phyloP scores from a whole-genome alignment of 805 yeast species.

The Nakazawaea ambrosiae region DNA sequence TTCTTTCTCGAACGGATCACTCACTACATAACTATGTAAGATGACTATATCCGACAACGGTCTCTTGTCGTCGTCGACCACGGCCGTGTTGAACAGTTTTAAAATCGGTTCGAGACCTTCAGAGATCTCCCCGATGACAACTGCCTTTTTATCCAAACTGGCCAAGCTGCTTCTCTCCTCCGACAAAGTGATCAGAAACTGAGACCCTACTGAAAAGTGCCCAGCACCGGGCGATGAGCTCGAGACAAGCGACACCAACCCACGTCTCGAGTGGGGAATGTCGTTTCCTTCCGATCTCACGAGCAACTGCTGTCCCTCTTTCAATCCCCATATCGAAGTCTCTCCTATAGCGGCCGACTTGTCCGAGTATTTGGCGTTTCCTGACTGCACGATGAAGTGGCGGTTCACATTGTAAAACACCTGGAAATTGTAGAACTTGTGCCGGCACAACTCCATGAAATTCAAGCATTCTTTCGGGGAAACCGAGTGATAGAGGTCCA shows the following conservation, averaged over 20 bases:
- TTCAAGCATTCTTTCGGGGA: constrained; percentile 34
- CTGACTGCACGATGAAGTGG: constrained; percentile 29
- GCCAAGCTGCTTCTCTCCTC: constrained; percentile 21
- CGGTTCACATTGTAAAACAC: constrained; percentile 39
- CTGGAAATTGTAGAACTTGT: constrained; percentile 42
- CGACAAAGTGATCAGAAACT: constrained; percentile 29
- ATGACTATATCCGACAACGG: constrained; percentile 47
- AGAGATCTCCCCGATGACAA: constrained; percentile 41
- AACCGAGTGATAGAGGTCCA: constrained; percentile 34
- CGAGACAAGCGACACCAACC: constrained; percentile 26
- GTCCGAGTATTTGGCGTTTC: too few species aligned
- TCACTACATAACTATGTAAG: constrained; percentile 39
- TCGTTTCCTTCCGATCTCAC: constrained; percentile 16
- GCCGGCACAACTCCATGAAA: constrained; percentile 48
- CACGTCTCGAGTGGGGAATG: constrained; percentile 21
- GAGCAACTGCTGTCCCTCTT: neutral
- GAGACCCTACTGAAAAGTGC: constrained; percentile 28
- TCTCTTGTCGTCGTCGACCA: constrained; percentile 30
- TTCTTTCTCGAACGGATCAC: constrained; percentile 44
- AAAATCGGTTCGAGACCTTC: constrained; percentile 41
- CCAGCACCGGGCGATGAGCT: constrained; percentile 11
- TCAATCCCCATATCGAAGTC: constrained; percentile 24
- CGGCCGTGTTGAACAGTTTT: constrained; percentile 32
- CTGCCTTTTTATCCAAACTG: constrained; percentile 16
- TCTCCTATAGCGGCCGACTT: too few species aligned